These are phyloP conservation scores for Saturnispora zaruensis DNA, from an alignment of 805 yeast species.

Conservation along the genomic window DNA sequence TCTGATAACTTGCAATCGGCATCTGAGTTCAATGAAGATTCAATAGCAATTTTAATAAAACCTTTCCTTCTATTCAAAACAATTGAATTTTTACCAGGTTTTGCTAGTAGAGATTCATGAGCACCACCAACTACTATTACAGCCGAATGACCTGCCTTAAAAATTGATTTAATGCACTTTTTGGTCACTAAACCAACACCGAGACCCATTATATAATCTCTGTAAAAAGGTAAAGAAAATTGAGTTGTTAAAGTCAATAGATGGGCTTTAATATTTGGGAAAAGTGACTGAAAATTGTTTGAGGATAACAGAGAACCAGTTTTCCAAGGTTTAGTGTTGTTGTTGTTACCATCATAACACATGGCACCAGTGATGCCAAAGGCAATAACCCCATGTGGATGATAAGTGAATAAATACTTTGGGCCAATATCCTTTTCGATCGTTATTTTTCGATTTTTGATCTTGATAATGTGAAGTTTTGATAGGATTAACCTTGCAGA, in stretches of 20 bases:
- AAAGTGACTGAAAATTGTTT: slow-evolving; percentile 39
- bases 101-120: slow-evolving; percentile 69
- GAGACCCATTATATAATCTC: slow-evolving; percentile 74
- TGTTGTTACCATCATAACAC: not conserved
- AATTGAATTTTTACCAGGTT: slow-evolving; percentile 55
- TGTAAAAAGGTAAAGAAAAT: slow-evolving; percentile 72
- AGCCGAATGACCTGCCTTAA: slow-evolving; percentile 61
- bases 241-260: slow-evolving; percentile 77
- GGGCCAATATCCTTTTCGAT: slow-evolving; percentile 45
- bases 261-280: slow-evolving; percentile 79
- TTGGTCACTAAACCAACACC: slow-evolving; percentile 84
- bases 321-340: slow-evolving; percentile 4
- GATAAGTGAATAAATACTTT: slow-evolving; percentile 81
- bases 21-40: slow-evolving; percentile 28
- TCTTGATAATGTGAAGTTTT: slow-evolving; percentile 1
- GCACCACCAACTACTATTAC: slow-evolving; percentile 96
- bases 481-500: not conserved
- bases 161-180: slow-evolving; percentile 55
- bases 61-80: slow-evolving; percentile 78
- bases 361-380: slow-evolving; percentile 49
- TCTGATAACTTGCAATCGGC: not conserved
- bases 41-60: slow-evolving; percentile 78
- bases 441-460: not conserved
- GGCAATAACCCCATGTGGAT: slow-evolving; percentile 94
- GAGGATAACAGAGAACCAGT: slow-evolving; percentile 5